A percentile compares a stretch with the other conserved stretches of the same genome.
phyloP scores from a whole-genome alignment of 106 monocot species.

The Iris macrosiphon region DNA sequence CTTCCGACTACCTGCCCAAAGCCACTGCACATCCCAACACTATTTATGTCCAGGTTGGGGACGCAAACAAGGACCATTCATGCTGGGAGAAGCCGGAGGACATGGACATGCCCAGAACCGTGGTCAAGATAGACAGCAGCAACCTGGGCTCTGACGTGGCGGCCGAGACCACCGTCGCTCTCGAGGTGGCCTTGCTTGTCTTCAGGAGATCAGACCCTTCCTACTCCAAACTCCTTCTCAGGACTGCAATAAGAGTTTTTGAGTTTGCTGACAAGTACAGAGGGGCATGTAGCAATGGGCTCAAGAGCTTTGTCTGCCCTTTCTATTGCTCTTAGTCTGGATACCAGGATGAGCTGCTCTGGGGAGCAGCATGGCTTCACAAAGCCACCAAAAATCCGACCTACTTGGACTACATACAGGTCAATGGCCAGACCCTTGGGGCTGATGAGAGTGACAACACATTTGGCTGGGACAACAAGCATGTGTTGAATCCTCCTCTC shows the following conservation, averaged over 20 bases:
- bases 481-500: slow-evolving; percentile 91
- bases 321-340: slow-evolving; percentile 99
- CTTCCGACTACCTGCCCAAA: slow-evolving; percentile 86
- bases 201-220: slow-evolving; percentile 68
- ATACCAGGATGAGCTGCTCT: slow-evolving; percentile 94
- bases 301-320: slow-evolving; percentile 65
- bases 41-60: slow-evolving; percentile 92
- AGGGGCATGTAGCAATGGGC: slow-evolving; percentile 75
- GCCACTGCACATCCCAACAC: slow-evolving; percentile 78
- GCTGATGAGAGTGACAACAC: slow-evolving; percentile 88
- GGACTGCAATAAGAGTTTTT: slow-evolving; percentile 75
- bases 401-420: slow-evolving; percentile 68
- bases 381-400: slow-evolving; percentile 59
- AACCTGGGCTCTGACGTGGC: slow-evolving; percentile 91
- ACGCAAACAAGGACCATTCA: slow-evolving; percentile 87
- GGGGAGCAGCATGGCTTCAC: slow-evolving; percentile 97
- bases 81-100: slow-evolving; percentile 99
- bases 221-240: slow-evolving; percentile 67
- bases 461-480: slow-evolving; percentile 99
- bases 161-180: slow-evolving; percentile 86
- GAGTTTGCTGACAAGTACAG: slow-evolving; percentile 81
- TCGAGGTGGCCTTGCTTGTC: slow-evolving; percentile 79
- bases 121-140: slow-evolving; percentile 57
- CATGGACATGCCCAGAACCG: slow-evolving; percentile 95
- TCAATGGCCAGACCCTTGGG: slow-evolving; percentile 86